These are phyloP conservation scores for Ramalina intermedia DNA, from an alignment of 495 filamentous ascomycete genomes.

Conservation along the genomic window DNA sequence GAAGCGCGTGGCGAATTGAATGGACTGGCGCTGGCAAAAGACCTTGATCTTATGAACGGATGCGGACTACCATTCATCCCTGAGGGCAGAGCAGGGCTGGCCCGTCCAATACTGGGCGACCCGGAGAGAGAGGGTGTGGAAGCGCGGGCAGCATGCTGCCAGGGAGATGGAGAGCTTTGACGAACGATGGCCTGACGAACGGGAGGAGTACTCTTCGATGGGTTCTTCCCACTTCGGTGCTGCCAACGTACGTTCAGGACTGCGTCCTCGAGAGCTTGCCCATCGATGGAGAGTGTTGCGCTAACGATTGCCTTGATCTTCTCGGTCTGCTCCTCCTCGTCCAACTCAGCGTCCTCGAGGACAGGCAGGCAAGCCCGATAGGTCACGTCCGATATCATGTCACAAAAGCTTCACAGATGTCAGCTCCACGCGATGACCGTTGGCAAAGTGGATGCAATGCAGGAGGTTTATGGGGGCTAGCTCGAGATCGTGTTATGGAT, in stretches of 20 bases:
- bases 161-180: constrained; percentile 80
- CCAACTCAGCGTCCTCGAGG: constrained; percentile 64
- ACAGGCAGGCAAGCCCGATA: constrained; percentile 83
- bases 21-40: constrained; percentile 63
- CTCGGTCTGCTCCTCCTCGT: constrained; percentile 93
- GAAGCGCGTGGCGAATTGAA: constrained; percentile 92
- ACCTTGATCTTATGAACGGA: constrained; percentile 55
- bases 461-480: background rate
- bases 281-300: constrained; percentile 60
- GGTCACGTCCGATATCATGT: constrained; percentile 83
- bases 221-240: constrained; percentile 63
- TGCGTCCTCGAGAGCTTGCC: constrained; percentile 73
- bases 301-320: constrained; percentile 76
- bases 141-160: constrained; percentile 58
- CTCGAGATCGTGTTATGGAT: background rate
- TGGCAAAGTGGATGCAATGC: background rate
- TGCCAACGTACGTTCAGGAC: constrained; percentile 88
- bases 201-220: constrained; percentile 63
- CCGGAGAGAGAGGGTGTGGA: constrained; percentile 59
- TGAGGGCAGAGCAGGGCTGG: constrained; percentile 65
- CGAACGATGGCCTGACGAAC: constrained; percentile 81
- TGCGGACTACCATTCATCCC: constrained; percentile 59
- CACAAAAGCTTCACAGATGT: background rate
- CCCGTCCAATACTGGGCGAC: constrained; percentile 60
- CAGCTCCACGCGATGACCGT: background rate